Base-by-base conservation (phyloP, 495 filamentous ascomycete genomes). In the Penicillium arizonense region DNA sequence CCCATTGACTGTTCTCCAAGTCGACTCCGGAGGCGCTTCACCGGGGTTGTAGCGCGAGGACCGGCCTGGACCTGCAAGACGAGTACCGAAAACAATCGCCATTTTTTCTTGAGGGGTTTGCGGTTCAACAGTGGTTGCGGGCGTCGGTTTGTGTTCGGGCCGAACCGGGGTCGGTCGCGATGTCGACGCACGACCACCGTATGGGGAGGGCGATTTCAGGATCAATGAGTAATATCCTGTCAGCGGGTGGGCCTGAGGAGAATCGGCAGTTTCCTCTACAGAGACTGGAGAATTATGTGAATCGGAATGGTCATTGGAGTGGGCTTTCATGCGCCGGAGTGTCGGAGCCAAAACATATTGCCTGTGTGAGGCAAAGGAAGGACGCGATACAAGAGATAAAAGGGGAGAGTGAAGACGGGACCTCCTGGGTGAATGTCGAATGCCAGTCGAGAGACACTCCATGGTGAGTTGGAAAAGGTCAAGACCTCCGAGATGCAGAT, bases 31-130 rank as follows among this genome's bases (percentile, higher is more conserved):
- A 4, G 69, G 60, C 72, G 81, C 53, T 26, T 68, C 59, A 38
- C 76, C 71, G 53, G 79, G 71, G 62, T 82, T 61, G 53, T 83
- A 80, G 58, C 88, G 74, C 58, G 82, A 69, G 58, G 81, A 71
- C 55, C 87, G 77, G 62, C 82, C 81, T 55, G 88, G 82, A 47
- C 86, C 88, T 37, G 86, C 85, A 53, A 93, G 78, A 30, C 81
- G 83, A 18, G 85, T 85, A 28, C 88, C 87, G 66, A 96, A 95
- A 52, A 94, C 76, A 65, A 92, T 80, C 50, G 83, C 69, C 56
- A 85, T 78, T 70, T 77, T 78, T 70, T 84, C 69, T 67, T 75
- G 62, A 56, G 75, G 67, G 52, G 71, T 69, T 58, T 75, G 62
- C 5, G 62, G 60, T 41, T 67, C 51, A 4, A 52, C 37, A 12